Conservation (phyloP, 2,329 filamentous ascomycete species). For the Phoma herbarum region DNA sequence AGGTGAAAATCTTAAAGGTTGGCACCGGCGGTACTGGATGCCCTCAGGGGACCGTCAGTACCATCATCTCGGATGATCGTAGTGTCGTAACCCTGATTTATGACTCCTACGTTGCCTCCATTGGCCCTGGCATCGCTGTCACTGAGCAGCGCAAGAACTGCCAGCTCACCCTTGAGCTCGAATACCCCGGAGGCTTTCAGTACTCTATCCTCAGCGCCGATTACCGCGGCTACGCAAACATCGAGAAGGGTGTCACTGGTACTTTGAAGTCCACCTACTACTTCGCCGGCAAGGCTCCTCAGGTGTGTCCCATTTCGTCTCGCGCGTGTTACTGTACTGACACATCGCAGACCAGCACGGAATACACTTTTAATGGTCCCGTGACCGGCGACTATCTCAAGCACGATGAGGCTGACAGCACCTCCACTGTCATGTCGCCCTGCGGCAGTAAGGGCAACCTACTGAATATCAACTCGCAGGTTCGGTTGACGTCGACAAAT, state of each 20-base stretch:
- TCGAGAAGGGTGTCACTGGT: constrained; percentile 58
- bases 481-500: constrained; percentile 51
- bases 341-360: constrained; percentile 42
- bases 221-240: constrained; percentile 61
- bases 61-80: constrained; percentile 55
- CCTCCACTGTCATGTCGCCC: constrained; percentile 62
- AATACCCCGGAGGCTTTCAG: constrained; percentile 62
- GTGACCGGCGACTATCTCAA: constrained; percentile 51
- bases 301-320: constrained; percentile 42
- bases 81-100: constrained; percentile 63
- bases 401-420: constrained; percentile 54
- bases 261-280: constrained; percentile 64
- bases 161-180: constrained; percentile 62
- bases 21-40: constrained; percentile 60
- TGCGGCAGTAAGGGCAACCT: constrained; percentile 60
- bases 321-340: constrained; percentile 17
- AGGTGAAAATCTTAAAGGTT: constrained; percentile 56
- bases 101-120: constrained; percentile 60
- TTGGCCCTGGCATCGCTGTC: constrained; percentile 55
- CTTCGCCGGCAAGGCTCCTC: constrained; percentile 58
- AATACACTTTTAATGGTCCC: constrained; percentile 54
- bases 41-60: constrained; percentile 55
- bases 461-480: constrained; percentile 65
- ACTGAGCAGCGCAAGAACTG: constrained; percentile 62
- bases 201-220: constrained; percentile 62